These are phyloP conservation scores for Chaetomiaceae sp. DNA, from an alignment of 2,329 filamentous ascomycete species.

Conservation along the genomic window DNA sequence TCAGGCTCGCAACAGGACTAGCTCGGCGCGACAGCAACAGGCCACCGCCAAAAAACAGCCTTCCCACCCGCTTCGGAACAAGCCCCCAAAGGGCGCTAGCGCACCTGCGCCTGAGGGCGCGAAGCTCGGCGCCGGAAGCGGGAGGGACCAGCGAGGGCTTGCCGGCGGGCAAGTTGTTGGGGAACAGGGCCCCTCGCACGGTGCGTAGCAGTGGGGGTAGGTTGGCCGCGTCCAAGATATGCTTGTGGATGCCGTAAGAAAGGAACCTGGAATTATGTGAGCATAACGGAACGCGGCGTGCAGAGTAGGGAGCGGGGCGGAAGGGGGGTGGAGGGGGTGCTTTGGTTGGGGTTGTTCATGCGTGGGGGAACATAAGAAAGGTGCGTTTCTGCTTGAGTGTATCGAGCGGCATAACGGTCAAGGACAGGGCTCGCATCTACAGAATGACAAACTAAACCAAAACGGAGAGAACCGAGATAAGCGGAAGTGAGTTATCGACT, in stretches of 20 bases:
- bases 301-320: neutral
- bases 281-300: neutral
- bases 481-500: conserved; percentile 16
- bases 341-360: conserved; percentile 18
- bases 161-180: conserved; percentile 66
- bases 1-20: conserved; percentile 4
- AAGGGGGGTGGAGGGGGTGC: neutral
- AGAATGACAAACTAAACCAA: conserved; percentile 6
- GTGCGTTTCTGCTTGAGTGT: conserved; percentile 4
- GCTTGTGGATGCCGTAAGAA: conserved; percentile 49
- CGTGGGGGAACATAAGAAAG: conserved; percentile 16
- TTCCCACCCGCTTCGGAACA: conserved; percentile 42
- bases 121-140: conserved; percentile 51
- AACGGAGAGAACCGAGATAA: conserved; percentile 5
- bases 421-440: conserved; percentile 6
- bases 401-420: conserved; percentile 1
- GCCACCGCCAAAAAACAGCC: conserved; percentile 42
- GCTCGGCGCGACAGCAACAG: conserved; percentile 2
- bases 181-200: conserved; percentile 74
- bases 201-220: conserved; percentile 63
- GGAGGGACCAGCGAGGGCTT: conserved; percentile 56
- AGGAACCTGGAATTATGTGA: conserved; percentile 41
- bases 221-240: conserved; percentile 56
- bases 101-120: conserved; percentile 59
- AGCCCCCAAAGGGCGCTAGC: conserved; percentile 52